Conservation (phyloP, 2,329 filamentous ascomycete species). For the Trichoderma afroharzianum region DNA sequence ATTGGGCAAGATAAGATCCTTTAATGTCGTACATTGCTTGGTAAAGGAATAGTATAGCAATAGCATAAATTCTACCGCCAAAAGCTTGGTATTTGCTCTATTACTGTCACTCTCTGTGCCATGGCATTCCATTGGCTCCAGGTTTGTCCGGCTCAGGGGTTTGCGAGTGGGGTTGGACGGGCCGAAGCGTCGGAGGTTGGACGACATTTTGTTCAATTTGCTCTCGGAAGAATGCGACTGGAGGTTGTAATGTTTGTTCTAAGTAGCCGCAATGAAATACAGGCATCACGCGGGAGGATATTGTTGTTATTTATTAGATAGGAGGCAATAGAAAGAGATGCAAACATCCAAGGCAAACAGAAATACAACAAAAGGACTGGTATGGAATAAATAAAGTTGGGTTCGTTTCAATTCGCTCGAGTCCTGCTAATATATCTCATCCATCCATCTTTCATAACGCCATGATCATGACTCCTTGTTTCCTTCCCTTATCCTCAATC, state of each 20-base stretch:
- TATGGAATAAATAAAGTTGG: not conserved
- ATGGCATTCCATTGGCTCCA: not conserved
- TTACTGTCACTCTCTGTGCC: not conserved
- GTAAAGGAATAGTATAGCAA: too few species aligned
- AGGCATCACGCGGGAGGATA: not conserved
- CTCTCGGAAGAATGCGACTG: not conserved
- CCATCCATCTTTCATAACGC: not conserved
- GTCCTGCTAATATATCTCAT: not conserved
- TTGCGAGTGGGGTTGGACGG: constrained; percentile 1
- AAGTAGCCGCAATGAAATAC: not conserved
- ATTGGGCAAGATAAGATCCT: not conserved
- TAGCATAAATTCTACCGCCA: not conserved
- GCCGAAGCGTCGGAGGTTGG: not conserved
- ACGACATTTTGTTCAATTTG: not conserved
- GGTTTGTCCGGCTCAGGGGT: not conserved
- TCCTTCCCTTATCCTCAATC: not conserved
- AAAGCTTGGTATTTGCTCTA: not conserved
- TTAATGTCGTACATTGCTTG: too few species aligned
- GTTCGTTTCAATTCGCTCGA: not conserved
- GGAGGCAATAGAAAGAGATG: not conserved
- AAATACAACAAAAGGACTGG: not conserved
- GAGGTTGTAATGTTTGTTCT: not conserved
- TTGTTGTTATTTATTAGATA: not conserved
- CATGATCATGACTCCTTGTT: not conserved
- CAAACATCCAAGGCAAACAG: not conserved